Evolutionary conservation across 2,329 filamentous ascomycete species (phyloP), one percentile per base, ranked within the genome.

Genomic region (Shiraia bambusicola): DNA sequence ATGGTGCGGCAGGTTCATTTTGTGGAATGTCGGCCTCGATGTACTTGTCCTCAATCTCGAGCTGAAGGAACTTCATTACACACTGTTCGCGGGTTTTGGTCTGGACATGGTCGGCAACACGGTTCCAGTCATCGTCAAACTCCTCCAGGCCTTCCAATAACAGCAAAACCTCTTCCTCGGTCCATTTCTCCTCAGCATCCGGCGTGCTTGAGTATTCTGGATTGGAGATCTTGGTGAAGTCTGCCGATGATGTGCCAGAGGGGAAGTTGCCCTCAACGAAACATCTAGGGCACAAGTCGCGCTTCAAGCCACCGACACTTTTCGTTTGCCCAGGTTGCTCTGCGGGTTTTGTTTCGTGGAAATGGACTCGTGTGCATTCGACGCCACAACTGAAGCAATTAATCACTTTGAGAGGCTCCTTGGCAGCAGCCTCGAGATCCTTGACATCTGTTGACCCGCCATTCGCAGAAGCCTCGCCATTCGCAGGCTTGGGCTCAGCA

Each of bases 11-110:
- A 4, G 57, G 46, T 22, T 60, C 57, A 24, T 53, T 45, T 28
- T 61, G 54, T 40, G 87, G 74, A 6, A 82, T 80, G 59, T 92
- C 84, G 6, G 88, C 83, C 59, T 97, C 91, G 8, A 96, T 76
- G 63, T 96, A 98, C 67, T 95, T 94, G 73, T 96, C 92, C 68
- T 97, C 93, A 49, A 98, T 98, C 56, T 96, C 92, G 26, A 98
- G 77, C 64, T 96, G 90, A 51, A 98, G 71, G 74, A 98, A 98
- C 66, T 96, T 93, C 58, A 97, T 79, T 12, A 97, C 92, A 67
- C 93, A 98, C 72, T 98, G 92, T 69, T 98, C 94, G 38, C 89
- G 81, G 2, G 90, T 95, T 46, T 92, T 84, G 2, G 89, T 94
- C 34, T 87, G 87, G 30, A 98, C 93, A 61, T 96, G 88, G 50